Evolutionary conservation across 2,329 filamentous ascomycete genomes (phyloP).

Genomic region (Trichoderma citrinoviride): DNA sequence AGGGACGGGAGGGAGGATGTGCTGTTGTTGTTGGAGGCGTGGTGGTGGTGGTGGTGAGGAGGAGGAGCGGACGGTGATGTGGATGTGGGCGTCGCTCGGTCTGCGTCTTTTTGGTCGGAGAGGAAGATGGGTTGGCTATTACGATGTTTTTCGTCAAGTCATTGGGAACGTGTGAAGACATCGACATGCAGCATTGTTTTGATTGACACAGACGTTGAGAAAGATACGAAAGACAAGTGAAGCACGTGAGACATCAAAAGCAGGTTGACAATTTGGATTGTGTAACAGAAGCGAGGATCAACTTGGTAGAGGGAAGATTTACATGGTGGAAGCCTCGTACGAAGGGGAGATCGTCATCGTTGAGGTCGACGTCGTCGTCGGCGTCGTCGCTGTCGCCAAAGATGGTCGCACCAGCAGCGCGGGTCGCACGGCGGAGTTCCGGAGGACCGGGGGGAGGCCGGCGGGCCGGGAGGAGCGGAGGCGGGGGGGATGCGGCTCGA

Average conservation of each 20-base stretch:
- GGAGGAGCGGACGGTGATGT: conserved; percentile 12
- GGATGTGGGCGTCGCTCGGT: conserved; percentile 16
- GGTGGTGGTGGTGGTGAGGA: neutral
- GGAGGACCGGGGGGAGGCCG: neutral
- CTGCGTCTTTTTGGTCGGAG: neutral
- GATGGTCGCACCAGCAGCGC: too few relatives aligned
- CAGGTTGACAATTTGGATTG: too few relatives aligned
- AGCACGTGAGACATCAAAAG: neutral
- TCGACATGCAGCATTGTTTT: neutral
- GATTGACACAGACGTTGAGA: neutral
- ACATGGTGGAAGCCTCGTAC: conserved; percentile 15
- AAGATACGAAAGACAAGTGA: neutral
- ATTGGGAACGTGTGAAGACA: neutral
- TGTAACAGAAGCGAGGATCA: too few relatives aligned
- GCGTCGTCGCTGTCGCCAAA: too few relatives aligned
- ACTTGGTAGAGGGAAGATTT: neutral
- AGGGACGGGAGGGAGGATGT: neutral
- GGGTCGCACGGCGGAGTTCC: neutral
- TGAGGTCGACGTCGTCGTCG: too few relatives aligned
- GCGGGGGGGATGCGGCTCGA: neutral
- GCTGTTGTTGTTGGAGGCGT: neutral
- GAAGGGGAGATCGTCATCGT: conserved; percentile 9
- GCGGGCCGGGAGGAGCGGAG: neutral
- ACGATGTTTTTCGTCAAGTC: too few relatives aligned
- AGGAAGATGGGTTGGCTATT: neutral